Base-by-base conservation (phyloP, 192 early-diverging fungal genomes). In the Gigaspora rosea region DNA sequence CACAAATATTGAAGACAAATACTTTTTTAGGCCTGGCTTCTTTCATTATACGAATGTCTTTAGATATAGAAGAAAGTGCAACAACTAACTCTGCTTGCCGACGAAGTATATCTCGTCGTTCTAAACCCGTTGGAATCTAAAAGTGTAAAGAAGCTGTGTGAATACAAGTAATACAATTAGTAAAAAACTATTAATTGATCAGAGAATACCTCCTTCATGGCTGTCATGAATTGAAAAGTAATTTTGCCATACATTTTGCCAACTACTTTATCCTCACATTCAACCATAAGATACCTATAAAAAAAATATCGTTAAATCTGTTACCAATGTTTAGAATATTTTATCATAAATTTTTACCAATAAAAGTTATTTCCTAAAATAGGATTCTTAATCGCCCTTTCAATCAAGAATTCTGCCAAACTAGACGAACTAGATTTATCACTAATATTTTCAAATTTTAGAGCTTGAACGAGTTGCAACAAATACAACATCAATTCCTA, bases 401-500 rank as follows among this genome's bases (percentile, higher is more conserved):
- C 92, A 61, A 98, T 94, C 70, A 99, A 81, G 80, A 99, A 98
- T 46, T 92, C 89, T 0, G 89, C 95, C 50, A 99, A 79, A 10
- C 89, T 89, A 2, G 92, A 74, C 48, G 72, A 61, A 18, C 57
- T 62, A 70, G 82, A 85, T 27, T 84, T 84, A 10, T 84, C 84
- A 64, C 75, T 80, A 48, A 96, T 85, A 46, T 91, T 89, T 82
- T 99, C 98, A 79, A 98, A 99, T 78, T 95, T 95, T 6, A 99
- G 86, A 33, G 97, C 98, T 81, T 99, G 98, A 4, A 99, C 98
- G 1, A 99, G 89, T 80, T 99, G 98, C 47, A 99, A 80, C 46
- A 99, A 86, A 85, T 97, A 99, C 32, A 98, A 81, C 50, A 94
- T 86, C 46, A 99, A 80, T 76, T 99, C 98, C 91, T 97, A 80